Evolutionary conservation across 2,329 filamentous ascomycete species (phyloP).

Genomic region (Aspergillus versicolor): DNA sequence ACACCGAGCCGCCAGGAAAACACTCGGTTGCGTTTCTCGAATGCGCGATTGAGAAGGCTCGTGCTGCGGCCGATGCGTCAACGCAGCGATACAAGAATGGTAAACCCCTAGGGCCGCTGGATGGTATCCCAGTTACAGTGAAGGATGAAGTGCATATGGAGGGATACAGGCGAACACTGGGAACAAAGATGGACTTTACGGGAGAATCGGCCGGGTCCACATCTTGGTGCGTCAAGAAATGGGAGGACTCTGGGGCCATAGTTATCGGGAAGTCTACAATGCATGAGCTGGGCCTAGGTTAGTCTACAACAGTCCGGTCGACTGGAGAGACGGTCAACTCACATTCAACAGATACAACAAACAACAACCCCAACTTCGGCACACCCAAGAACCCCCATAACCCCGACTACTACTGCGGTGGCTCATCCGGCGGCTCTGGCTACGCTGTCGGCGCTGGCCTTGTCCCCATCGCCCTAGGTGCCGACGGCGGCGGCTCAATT

Average conservation of each 20-base stretch:
- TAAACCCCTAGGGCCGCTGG: conserved; percentile 65
- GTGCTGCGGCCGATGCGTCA: conserved; percentile 69
- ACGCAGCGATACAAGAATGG: conserved; percentile 70
- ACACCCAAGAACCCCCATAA: conserved; percentile 79
- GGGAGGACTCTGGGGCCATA: conserved; percentile 72
- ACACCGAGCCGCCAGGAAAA: conserved; percentile 52
- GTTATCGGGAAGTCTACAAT: conserved; percentile 75
- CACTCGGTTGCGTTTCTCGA: conserved; percentile 75
- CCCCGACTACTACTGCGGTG: conserved; percentile 72
- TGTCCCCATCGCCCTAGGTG: conserved; percentile 70
- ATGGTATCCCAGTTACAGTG: conserved; percentile 78
- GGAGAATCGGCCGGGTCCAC: conserved; percentile 52
- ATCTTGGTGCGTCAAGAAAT: conserved; percentile 68
- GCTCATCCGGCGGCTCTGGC: conserved; percentile 74
- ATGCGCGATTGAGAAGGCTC: conserved; percentile 61
- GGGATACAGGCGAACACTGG: conserved; percentile 67
- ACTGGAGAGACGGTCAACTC: neutral
- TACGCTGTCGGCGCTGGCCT: conserved; percentile 70
- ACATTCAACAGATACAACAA: conserved; percentile 64
- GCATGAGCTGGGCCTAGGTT: conserved; percentile 74
- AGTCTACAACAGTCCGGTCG: conserved; percentile 19
- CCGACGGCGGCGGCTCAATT: conserved; percentile 73
- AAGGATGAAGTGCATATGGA: conserved; percentile 77
- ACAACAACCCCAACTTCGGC: conserved; percentile 74
- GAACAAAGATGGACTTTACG: conserved; percentile 61